Conservation (phyloP, 371 early-diverging fungal species). For the Mucor mucedo region DNA sequence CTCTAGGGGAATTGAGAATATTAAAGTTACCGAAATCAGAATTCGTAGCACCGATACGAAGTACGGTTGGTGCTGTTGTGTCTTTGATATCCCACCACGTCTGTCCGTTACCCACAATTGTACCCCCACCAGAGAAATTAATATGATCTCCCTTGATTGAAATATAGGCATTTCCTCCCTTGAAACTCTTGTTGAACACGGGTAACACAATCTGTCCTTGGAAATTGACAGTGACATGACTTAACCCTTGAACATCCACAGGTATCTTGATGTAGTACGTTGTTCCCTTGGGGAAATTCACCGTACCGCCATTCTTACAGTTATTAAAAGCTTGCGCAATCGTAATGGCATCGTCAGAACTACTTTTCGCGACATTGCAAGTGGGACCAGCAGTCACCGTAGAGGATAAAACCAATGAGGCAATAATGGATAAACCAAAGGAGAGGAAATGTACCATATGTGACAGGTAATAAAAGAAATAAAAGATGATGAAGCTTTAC, state of each 20-base stretch:
- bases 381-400: constrained; percentile 28
- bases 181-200: constrained; percentile 26
- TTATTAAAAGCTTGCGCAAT: constrained; percentile 35
- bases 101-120: constrained; percentile 38
- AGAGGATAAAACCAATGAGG: constrained; percentile 13
- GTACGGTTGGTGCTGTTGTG: constrained; percentile 37
- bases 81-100: constrained; percentile 40
- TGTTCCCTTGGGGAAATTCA: constrained; percentile 30
- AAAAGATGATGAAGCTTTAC: too few relatives aligned
- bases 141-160: constrained; percentile 35
- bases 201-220: constrained; percentile 36
- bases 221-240: constrained; percentile 35
- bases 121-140: constrained; percentile 27
- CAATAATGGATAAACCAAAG: constrained; percentile 7
- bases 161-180: constrained; percentile 33
- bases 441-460: constrained; percentile 2
- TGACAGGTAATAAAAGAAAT: too few relatives aligned
- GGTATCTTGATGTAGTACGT: constrained; percentile 34
- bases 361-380: constrained; percentile 28
- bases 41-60: constrained; percentile 33
- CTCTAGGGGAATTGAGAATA: constrained; percentile 38
- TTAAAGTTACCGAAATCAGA: constrained; percentile 38
- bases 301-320: constrained; percentile 42
- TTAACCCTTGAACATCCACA: constrained; percentile 25
- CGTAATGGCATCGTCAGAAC: constrained; percentile 31